Evolutionary conservation across 2,329 filamentous ascomycete genomes (phyloP), one percentile per base, ranked within the genome.

Genomic region (Diplodia seriata): DNA sequence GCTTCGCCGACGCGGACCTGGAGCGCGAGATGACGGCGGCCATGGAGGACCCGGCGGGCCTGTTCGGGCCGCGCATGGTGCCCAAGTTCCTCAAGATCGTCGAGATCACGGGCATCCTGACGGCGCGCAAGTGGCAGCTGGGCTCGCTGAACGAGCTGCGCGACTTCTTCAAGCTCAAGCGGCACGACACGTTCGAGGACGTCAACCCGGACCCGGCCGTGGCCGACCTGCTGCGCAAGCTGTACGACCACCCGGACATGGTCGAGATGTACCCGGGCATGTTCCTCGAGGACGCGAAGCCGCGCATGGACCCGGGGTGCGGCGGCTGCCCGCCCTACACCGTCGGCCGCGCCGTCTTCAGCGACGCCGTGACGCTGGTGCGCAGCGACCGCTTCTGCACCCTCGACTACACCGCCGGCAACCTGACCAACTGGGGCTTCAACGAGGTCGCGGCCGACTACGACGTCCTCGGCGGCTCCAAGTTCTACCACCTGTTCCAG

Each of bases 241-340:
- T 90, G 14, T 90, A 90, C 76, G 83, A 85, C 26, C 82, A 88
- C 57, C 87, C 88, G 0, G 89, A 90, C 70, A 86, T 85, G 74
- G 87, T 92, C 14, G 90, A 92, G 73, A 81, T 91, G 6, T 91
- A 91, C 73, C 89, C 89, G 0, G 90, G 90, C 11, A 78, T 91
- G 1, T 85, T 91, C 69, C 80, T 85, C n/a, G 87, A 89, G 73
- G 83, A 87, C 64, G 79, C 81, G 36, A 88, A 88, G 73, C 80
- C 81, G 0, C 78, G 80, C 0, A 82, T 83, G 68, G 76, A 80
- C 53, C 81, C 86, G 0, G 86, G 86, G 2, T 83, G 81, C 64
- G 85, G 85, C 20, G 80, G 86, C 23, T 83, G 82, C 64, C 83
- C 82, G 0, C 83, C 82, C 0, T 87, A 84, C 73, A 86, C 86